Conservation (phyloP, 805 yeast species). For the Debaryomyces maramus region DNA sequence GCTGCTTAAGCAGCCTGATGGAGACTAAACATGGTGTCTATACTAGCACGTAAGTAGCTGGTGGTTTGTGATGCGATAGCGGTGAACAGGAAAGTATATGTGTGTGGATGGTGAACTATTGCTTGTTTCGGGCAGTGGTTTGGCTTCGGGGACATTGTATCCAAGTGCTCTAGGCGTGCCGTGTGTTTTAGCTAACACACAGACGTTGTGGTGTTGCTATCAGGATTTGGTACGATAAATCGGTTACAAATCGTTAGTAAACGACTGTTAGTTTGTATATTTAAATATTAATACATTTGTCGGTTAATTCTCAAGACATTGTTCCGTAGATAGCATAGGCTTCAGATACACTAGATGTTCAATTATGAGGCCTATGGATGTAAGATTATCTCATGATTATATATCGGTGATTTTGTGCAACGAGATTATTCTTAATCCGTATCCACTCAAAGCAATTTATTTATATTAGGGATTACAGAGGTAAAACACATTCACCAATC, state of each 20-base stretch:
- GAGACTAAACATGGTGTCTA: background rate
- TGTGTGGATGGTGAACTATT: background rate
- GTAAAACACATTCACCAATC: too few relatives aligned
- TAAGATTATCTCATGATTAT: too few relatives aligned
- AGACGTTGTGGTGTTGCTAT: conserved; percentile 64
- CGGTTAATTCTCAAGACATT: conserved; percentile 7
- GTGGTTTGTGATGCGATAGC: background rate
- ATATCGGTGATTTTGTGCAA: background rate
- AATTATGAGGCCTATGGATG: too few relatives aligned
- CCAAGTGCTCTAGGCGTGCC: conserved; percentile 64
- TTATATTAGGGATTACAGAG: conserved; percentile 1
- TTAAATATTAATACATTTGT: conserved; percentile 8
- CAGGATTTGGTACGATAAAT: conserved; percentile 45
- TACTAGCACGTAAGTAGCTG: background rate
- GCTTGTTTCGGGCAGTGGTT: background rate
- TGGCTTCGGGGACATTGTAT: conserved; percentile 14
- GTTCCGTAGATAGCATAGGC: too few relatives aligned
- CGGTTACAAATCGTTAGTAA: conserved; percentile 7
- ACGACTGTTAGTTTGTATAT: conserved; percentile 14
- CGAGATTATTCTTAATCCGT: background rate
- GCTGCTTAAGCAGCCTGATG: conserved; percentile 66
- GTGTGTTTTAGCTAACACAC: conserved; percentile 44
- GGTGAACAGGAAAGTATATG: conserved; percentile 1
- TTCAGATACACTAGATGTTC: background rate
- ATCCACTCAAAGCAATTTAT: background rate